Conservation (phyloP, 148 eudicot species). For the Amaranthus palmeri region DNA sequence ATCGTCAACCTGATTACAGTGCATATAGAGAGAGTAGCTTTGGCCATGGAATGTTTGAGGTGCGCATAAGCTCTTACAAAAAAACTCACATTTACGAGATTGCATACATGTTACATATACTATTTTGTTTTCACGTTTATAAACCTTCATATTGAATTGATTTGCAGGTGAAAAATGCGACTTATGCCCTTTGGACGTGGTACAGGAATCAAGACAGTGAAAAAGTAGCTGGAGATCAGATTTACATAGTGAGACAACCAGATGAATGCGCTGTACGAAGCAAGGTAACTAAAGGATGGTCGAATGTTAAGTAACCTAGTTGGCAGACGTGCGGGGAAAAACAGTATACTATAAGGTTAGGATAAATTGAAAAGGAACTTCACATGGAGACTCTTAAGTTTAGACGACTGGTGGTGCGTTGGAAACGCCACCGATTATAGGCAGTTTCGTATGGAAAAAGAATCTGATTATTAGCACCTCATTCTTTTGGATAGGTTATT, state of each 20-base stretch:
- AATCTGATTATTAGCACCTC: background rate
- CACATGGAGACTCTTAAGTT: background rate
- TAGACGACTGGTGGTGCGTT: background rate
- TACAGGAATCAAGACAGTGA: constrained; percentile 81
- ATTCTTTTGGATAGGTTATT: background rate
- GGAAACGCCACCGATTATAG: background rate
- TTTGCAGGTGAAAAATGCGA: constrained; percentile 79
- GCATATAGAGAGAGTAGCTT: constrained; percentile 93
- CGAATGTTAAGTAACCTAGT: background rate
- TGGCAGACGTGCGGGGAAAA: background rate
- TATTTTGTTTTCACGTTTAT: background rate
- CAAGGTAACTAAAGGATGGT: constrained; percentile 21
- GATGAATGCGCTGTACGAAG: constrained; percentile 41
- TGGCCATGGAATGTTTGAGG: constrained; percentile 97
- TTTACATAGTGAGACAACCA: constrained; percentile 90
- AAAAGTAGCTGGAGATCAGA: constrained; percentile 67
- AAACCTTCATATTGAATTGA: background rate
- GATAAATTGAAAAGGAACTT: background rate
- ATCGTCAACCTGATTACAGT: constrained; percentile 82
- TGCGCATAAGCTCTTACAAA: constrained; percentile 17
- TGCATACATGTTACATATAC: background rate
- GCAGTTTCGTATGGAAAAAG: constrained; percentile 1
- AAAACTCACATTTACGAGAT: background rate
- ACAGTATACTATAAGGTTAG: background rate
- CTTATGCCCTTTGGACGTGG: constrained; percentile 94